Evolutionary conservation across 352 stramenopile species (phyloP).

Genomic region (Phytophthora quininea): DNA sequence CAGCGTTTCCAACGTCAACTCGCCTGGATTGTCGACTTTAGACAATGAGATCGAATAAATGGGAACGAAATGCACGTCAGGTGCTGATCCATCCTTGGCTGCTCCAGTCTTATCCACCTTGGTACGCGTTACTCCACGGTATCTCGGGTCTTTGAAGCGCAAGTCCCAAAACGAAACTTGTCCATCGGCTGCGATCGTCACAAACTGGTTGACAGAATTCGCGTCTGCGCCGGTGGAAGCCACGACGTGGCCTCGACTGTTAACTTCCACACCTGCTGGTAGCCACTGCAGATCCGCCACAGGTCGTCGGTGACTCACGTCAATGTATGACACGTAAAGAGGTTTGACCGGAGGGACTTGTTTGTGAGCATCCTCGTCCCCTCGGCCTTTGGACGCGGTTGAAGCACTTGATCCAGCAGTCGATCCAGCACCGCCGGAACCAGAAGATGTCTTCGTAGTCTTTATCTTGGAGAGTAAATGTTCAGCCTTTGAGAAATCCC

Average conservation of each 20-base stretch:
- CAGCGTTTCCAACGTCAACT: conserved; percentile 70
- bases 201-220: conserved; percentile 86
- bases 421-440: conserved; percentile 9
- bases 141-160: conserved; percentile 89
- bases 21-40: conserved; percentile 74
- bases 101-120: conserved; percentile 62
- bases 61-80: conserved; percentile 81
- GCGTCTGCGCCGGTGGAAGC: conserved; percentile 42
- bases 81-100: conserved; percentile 58
- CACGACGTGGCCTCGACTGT: conserved; percentile 86
- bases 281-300: conserved; percentile 92
- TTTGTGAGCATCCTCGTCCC: conserved; percentile 62
- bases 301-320: conserved; percentile 84
- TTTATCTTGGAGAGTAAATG: conserved; percentile 64
- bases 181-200: conserved; percentile 91
- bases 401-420: conserved; percentile 17
- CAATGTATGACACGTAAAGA: conserved; percentile 85
- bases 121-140: conserved; percentile 63
- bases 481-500: conserved; percentile 90
- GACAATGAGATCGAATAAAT: conserved; percentile 85
- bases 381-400: conserved; percentile 28
- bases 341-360: conserved; percentile 74
- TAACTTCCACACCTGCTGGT: conserved; percentile 84
- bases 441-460: conserved; percentile 38
- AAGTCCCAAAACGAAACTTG: conserved; percentile 94